phyloP scores from a whole-genome alignment of 2,329 filamentous ascomycete species.

The Penicillium sp. region DNA sequence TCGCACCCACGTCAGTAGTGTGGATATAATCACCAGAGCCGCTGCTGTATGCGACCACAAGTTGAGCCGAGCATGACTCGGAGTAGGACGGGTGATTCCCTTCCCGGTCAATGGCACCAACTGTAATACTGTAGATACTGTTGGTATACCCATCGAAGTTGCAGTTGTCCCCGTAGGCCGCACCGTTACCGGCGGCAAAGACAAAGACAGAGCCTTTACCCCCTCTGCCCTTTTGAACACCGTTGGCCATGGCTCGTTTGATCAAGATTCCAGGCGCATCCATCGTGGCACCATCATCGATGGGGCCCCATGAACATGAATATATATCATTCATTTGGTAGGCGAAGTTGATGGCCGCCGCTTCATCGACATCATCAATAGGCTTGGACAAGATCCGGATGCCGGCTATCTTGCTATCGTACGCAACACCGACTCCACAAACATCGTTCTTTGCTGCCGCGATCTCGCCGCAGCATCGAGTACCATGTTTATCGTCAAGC shows the following conservation, averaged over 20 bases:
- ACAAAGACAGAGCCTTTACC: constrained; percentile 90
- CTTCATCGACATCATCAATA: constrained; percentile 90
- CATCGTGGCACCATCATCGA: constrained; percentile 91
- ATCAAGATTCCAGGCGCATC: constrained; percentile 89
- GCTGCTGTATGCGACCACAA: constrained; percentile 96
- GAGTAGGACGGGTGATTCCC: constrained; percentile 94
- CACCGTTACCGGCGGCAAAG: constrained; percentile 95
- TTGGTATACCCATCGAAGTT: constrained; percentile 99
- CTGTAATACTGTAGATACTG: constrained; percentile 97
- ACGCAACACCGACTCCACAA: constrained; percentile 94
- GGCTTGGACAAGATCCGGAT: constrained; percentile 88
- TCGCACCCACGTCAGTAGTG: constrained; percentile 87
- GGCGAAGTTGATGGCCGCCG: constrained; percentile 85
- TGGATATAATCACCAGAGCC: constrained; percentile 86
- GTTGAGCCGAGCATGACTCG: constrained; percentile 89
- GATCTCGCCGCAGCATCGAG: constrained; percentile 90
- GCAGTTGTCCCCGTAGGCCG: constrained; percentile 84
- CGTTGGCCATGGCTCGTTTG: constrained; percentile 84
- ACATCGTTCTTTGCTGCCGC: constrained; percentile 87
- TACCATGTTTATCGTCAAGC: constrained; percentile 84
- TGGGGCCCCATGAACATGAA: constrained; percentile 97
- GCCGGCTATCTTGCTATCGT: constrained; percentile 83
- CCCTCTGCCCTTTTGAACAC: constrained; percentile 78
- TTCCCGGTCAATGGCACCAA: constrained; percentile 84
- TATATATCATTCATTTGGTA: constrained; percentile 93